phyloP scores from a whole-genome alignment of 495 filamentous ascomycete genomes.

The Aspergillus asperescens region DNA sequence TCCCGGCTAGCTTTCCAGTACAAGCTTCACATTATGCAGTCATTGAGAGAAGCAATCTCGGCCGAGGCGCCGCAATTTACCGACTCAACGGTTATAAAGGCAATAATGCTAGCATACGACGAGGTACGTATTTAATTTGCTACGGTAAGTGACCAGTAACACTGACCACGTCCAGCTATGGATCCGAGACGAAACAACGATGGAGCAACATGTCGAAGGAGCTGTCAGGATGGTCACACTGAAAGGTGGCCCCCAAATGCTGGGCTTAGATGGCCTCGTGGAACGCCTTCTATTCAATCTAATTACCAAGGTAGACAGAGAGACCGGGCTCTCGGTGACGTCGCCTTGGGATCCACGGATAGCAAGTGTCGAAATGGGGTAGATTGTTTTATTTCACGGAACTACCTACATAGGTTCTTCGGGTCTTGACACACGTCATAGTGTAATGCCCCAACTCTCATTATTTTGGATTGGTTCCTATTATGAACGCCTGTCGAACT shows the following conservation, averaged over 20 bases:
- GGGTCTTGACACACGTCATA: no score
- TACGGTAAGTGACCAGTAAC: not conserved
- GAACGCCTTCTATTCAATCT: constrained; percentile 18
- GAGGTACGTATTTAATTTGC: constrained; percentile 12
- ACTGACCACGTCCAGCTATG: constrained; percentile 13
- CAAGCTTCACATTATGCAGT: not conserved
- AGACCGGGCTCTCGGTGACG: not conserved
- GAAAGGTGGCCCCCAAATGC: constrained; percentile 16
- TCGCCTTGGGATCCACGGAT: not conserved
- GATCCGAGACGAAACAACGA: constrained; percentile 12
- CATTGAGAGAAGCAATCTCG: not conserved
- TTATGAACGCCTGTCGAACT: no score
- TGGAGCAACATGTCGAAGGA: constrained; percentile 21
- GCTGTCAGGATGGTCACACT: constrained; percentile 20
- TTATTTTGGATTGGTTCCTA: no score
- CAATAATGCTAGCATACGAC: constrained; percentile 25
- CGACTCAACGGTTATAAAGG: constrained; percentile 20
- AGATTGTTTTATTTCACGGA: no score
- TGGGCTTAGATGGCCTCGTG: constrained; percentile 20
- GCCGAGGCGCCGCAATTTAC: constrained; percentile 10
- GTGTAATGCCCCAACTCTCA: no score
- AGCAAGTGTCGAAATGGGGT: not conserved
- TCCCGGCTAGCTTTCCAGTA: constrained; percentile 2
- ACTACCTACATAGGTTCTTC: no score
- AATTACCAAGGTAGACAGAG: constrained; percentile 7